Evolutionary conservation across 208 protist genomes (phyloP), one percentile per base, ranked within the genome.

Genomic region (Zelonia costaricensis): DNA sequence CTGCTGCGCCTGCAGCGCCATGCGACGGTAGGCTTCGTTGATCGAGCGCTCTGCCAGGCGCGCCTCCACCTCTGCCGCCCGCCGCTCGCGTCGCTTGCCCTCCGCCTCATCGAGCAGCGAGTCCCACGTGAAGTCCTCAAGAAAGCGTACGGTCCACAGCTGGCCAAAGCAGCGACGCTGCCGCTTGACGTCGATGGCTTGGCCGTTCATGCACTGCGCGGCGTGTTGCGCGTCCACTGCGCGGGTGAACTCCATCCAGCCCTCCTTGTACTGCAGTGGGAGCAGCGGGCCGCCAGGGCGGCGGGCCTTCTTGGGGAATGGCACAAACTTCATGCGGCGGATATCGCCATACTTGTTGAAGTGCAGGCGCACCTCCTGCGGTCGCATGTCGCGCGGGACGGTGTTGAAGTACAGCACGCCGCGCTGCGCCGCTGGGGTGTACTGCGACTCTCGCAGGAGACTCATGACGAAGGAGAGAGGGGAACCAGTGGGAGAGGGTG

Each of bases 351-450:
- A 91, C 44, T 69, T 55, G 45, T 60, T 74, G 63, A 90, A 92
- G 76, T 92, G 84, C 49, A 83, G 51, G 8, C 75, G 70, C 4
- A 94, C 69, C 46, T 94, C 85, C n/a, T 76, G 58, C 18, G 88
- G 85, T 15, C 76, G 85, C 77, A 94, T 92, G 63, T 91, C 70
- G 25, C 82, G 74, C 8, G 88, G 88, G 1, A 94, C 59, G 22
- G 75, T 71, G 42, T 83, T 89, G 58, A 94, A 83, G 69, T 88
- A 91, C 12, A 94, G 36, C 4, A 94, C 78, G 16, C 88, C 88
- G 23, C 88, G 80, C 69, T 78, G 47, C 39, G 72, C 25, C 10
- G 74, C 59, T 2, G 71, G 75, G 20, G 77, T 57, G 70, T 79
- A 83, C 13, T 44, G 54, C 49, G 51, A 59, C 53, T 48, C 33